Base-by-base conservation (phyloP, 495 filamentous ascomycete species). In the Penicillium daleae region DNA sequence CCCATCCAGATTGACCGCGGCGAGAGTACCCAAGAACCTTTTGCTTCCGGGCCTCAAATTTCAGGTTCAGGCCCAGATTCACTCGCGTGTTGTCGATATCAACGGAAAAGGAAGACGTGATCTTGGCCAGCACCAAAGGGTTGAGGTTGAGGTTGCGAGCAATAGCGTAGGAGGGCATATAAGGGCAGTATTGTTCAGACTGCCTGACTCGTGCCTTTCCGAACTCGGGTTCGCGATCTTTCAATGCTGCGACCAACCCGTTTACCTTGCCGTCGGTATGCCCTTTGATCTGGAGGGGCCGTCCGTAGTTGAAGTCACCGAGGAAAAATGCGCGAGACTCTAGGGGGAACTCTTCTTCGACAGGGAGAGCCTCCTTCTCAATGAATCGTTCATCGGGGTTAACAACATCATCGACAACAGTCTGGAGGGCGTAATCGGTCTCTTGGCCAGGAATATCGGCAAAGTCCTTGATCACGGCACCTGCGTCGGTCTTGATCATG, bases 21-120 rank as follows among this genome's bases (percentile, higher is more conserved):
- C 92, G 92, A 19, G 94, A 96, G 72, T 97, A 99, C 6, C 96
- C 96, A 17, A 98, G 82, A 6, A 99, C 96, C 75, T 99, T 99
- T 58, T 92, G 86, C 76, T 97, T 96, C 76, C 88, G 92, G 0
- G 89, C 89, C 73, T 99, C 94, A 59, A 98, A 98, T 71, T 99
- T 99, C 61, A 99, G 80, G 70, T 98, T 99, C 42, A 99, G 81
- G 9, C 96, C 96, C 15, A 99, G 79, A 67, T 99, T 98, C 42
- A 96, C 83, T 49, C 89, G 85, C 52, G 87, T 83, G 3, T 90
- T 92, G 24, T 90, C 84, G 4, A 94, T 88, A 46, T 86, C 83
- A 56, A 98, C 92, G 39, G 86, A 88, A 76, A 96, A 98, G 0
- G 93, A 90, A 0, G 94, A 95, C 0, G 95, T 98, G 62, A 99